A percentile compares a stretch with the other conserved stretches of the same genome.
Conservation (phyloP, 2,329 filamentous ascomycete genomes). For the Penicillium vulpinum region DNA sequence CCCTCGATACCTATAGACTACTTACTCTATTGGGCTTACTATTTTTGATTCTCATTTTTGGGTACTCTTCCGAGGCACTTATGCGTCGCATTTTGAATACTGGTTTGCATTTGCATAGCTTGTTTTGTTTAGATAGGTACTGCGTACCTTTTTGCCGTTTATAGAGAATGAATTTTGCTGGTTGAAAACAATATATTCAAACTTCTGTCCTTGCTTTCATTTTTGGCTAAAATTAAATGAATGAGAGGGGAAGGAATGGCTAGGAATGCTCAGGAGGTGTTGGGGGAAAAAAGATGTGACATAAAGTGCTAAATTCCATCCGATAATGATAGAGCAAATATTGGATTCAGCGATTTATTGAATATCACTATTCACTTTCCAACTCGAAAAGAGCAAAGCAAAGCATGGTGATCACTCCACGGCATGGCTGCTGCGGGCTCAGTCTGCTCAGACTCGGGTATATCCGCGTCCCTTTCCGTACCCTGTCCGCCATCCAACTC, state of each 20-base stretch:
- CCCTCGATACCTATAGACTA: slow-evolving; percentile 11
- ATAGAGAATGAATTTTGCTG: not conserved
- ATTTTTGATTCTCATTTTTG: not conserved
- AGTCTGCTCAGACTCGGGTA: not conserved
- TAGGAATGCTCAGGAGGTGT: no score
- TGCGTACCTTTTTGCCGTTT: not conserved
- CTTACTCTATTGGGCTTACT: slow-evolving; percentile 9
- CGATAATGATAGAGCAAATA: not conserved
- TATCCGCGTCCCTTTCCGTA: not conserved
- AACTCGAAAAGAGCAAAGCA: not conserved
- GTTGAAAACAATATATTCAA: no score
- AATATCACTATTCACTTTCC: not conserved
- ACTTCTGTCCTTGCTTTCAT: not conserved
- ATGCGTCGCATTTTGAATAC: not conserved
- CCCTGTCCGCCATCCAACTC: not conserved
- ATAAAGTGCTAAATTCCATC: not conserved
- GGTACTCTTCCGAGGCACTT: not conserved
- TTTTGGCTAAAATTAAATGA: not conserved
- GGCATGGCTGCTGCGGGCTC: no score
- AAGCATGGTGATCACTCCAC: slow-evolving; percentile 2
- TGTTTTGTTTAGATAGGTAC: not conserved
- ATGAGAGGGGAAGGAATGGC: no score
- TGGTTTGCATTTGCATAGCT: not conserved
- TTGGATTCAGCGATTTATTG: not conserved
- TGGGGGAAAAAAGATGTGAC: not conserved